Conservation (phyloP, 169 alveolate genomes). For the Babesia bovis region DNA sequence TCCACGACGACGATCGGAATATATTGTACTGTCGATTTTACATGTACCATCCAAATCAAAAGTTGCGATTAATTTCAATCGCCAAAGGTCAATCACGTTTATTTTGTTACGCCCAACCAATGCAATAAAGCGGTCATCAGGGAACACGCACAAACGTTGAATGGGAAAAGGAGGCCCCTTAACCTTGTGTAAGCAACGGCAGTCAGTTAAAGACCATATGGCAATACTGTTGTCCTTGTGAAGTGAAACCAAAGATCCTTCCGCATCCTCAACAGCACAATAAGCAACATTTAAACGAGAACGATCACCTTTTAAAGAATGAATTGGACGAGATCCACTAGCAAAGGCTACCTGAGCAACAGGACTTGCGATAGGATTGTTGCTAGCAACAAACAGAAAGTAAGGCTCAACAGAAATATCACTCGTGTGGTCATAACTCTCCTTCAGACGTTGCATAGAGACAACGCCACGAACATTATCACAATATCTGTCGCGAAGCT, state of each 20-base stretch:
- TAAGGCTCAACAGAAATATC: slow-evolving; percentile 29
- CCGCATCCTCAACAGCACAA: slow-evolving; percentile 46
- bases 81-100: slow-evolving; percentile 63
- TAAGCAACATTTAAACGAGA: background rate
- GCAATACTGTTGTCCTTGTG: slow-evolving; percentile 60
- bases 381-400: slow-evolving; percentile 51
- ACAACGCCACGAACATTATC: background rate
- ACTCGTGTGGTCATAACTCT: slow-evolving; percentile 20
- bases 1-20: background rate
- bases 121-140: slow-evolving; percentile 65
- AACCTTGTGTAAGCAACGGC: slow-evolving; percentile 60
- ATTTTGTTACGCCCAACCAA: slow-evolving; percentile 53
- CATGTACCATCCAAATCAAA: slow-evolving; percentile 37
- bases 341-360: slow-evolving; percentile 64
- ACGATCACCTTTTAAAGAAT: slow-evolving; percentile 1
- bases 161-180: slow-evolving; percentile 65
- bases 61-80: slow-evolving; percentile 51
- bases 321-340: slow-evolving; percentile 28
- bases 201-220: slow-evolving; percentile 60
- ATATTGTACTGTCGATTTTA: slow-evolving; percentile 17
- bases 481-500: background rate
- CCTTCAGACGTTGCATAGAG: slow-evolving; percentile 42
- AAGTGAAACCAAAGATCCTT: slow-evolving; percentile 50
- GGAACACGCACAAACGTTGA: slow-evolving; percentile 47
- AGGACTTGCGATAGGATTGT: slow-evolving; percentile 63